Evolutionary conservation across 2,329 filamentous ascomycete species (phyloP).

Genomic region (Penicillium sp.): DNA sequence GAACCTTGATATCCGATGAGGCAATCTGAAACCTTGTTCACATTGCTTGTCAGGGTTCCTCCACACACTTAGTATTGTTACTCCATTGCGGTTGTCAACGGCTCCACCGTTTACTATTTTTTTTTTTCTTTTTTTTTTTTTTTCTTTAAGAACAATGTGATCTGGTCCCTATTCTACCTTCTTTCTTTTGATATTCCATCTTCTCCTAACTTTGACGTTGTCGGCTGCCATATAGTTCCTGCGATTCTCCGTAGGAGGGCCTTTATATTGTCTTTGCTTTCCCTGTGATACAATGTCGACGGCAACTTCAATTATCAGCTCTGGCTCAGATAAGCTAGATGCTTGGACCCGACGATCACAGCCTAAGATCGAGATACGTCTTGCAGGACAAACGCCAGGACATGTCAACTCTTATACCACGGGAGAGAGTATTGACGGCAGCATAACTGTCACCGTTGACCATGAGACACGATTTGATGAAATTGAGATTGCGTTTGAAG

Average conservation of each 20-base stretch:
- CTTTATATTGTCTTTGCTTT: background rate
- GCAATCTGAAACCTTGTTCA: background rate
- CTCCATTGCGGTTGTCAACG: conserved; percentile 23
- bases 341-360: conserved; percentile 26
- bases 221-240: background rate
- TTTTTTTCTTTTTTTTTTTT: conserved; percentile 8
- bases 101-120: conserved; percentile 23
- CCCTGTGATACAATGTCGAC: conserved; percentile 12
- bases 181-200: background rate
- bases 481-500: conserved; percentile 58
- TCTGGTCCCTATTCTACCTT: background rate
- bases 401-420: conserved; percentile 54
- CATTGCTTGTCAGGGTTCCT: conserved; percentile 1
- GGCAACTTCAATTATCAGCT: conserved; percentile 26
- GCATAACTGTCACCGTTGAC: conserved; percentile 49
- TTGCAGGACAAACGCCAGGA: conserved; percentile 30
- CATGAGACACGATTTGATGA: conserved; percentile 57
- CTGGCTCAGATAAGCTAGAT: conserved; percentile 28
- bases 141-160: background rate
- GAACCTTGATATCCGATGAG: background rate
- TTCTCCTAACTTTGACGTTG: background rate
- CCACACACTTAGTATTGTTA: conserved; percentile 6
- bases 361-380: conserved; percentile 32
- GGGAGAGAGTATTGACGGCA: conserved; percentile 56
- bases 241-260: background rate